Conservation (phyloP, 805 yeast species). For the Candida easanensis region DNA sequence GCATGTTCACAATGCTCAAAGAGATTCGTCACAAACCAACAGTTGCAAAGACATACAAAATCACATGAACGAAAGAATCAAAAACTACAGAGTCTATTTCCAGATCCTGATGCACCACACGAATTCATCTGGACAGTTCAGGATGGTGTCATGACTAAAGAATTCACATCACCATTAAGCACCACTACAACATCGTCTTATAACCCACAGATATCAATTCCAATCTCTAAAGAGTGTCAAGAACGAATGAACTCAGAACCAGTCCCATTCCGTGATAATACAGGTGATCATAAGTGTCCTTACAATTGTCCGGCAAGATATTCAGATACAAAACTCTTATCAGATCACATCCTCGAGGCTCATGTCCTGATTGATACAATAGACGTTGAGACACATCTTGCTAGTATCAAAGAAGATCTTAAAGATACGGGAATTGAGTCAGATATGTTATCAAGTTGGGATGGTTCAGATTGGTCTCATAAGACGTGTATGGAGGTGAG, state of each 20-base stretch:
- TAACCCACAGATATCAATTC: no score
- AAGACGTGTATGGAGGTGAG: conserved; percentile 6
- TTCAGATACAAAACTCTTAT: neutral
- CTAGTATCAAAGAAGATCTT: neutral
- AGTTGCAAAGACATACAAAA: conserved; percentile 54
- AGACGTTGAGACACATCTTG: conserved; percentile 2
- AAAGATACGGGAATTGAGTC: neutral
- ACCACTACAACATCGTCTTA: neutral
- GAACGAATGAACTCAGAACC: neutral
- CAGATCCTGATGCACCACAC: neutral
- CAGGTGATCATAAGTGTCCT: neutral
- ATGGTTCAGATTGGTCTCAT: conserved; percentile 10
- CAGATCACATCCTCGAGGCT: conserved; percentile 6
- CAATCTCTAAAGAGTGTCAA: no score
- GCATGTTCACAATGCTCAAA: conserved; percentile 56
- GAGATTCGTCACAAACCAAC: conserved; percentile 59
- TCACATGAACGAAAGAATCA: conserved; percentile 38
- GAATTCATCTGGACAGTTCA: neutral
- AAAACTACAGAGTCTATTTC: neutral
- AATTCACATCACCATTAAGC: neutral
- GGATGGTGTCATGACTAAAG: neutral
- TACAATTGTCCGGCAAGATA: neutral
- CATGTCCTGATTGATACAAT: conserved; percentile 7
- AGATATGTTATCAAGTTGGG: conserved; percentile 3
- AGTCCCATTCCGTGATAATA: no score